Base-by-base conservation (phyloP, 306 rosid genomes). In the Cicer bijugum region DNA sequence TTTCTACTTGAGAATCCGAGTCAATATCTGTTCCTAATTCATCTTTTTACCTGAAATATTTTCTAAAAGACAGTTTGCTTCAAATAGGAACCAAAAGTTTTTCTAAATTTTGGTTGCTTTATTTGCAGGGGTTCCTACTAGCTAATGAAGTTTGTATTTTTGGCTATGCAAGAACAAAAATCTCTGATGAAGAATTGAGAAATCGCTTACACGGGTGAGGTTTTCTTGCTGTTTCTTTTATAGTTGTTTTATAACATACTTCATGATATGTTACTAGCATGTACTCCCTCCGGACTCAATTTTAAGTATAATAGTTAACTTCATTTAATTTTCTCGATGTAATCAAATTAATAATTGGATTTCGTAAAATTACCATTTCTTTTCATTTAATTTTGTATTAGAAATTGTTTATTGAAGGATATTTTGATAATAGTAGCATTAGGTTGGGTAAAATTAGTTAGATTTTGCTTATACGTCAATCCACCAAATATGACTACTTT, bases 91-190 rank as follows among this genome's bases (percentile, higher is more conserved):
- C 40, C 28, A 38, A 47, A 23, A 7, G 43, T 48, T 70, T 67
- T 55, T 67, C 72, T 39, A 9, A 57, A 56, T 35, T 71, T 76
- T 62, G 72, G 58, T 52, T 79, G 51, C 56, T 69, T 50, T 83
- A 42, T 72, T 73, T 70, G 62, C 80, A 94, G 99, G 96, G 97
- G 23, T 90, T 91, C 86, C 88, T 94, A 39, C 85, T 67, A 38
- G 79, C 88, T 38, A 69, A 86, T 71, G 97, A 91, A 80, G 95
- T 91, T 82, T 85, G 82, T 84, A 90, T 94, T 69, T 94, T 94
- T 86, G 99, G 99, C 65, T 94, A 94, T 83, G 97, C 99, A 39
- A 94, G 99, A 80, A 77, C 92, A 63, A 90, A 89, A 84, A 90
- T 94, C 67, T 81, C 96, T 17, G 88, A 87, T 78, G 90, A 87